Evolutionary conservation across 139 green algal species (phyloP).

Genomic region (Picochlorum sp.): DNA sequence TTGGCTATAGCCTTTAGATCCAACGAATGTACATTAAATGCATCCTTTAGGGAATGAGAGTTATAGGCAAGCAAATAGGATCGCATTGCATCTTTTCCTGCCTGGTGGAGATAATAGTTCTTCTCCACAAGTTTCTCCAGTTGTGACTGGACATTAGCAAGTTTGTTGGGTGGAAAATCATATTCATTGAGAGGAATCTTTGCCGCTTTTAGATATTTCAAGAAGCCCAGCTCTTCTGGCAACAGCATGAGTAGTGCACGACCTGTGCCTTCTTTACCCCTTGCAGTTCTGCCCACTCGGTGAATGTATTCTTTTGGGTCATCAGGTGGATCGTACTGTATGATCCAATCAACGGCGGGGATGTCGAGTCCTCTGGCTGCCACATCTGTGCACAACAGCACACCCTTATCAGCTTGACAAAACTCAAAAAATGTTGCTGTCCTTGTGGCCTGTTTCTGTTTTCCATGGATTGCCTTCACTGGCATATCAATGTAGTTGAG

Average conservation of each 20-base stretch:
- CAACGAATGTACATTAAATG: slow-evolving; percentile 95
- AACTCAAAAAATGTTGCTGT: slow-evolving; percentile 97
- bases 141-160: slow-evolving; percentile 93
- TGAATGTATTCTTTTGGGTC: slow-evolving; percentile 94
- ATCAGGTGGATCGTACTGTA: slow-evolving; percentile 95
- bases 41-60: slow-evolving; percentile 88
- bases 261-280: slow-evolving; percentile 68
- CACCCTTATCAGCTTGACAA: slow-evolving; percentile 72
- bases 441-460: slow-evolving; percentile 97
- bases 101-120: slow-evolving; percentile 97
- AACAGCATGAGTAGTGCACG: slow-evolving; percentile 92
- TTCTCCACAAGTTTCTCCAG: slow-evolving; percentile 96
- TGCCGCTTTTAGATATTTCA: slow-evolving; percentile 71
- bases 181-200: slow-evolving; percentile 93
- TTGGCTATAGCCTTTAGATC: slow-evolving; percentile 74
- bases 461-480: slow-evolving; percentile 91
- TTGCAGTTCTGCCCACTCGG: slow-evolving; percentile 71
- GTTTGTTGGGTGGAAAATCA: slow-evolving; percentile 90
- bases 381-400: slow-evolving; percentile 97
- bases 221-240: slow-evolving; percentile 89
- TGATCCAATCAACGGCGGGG: slow-evolving; percentile 95
- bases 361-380: slow-evolving; percentile 94
- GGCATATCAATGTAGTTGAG: slow-evolving; percentile 99
- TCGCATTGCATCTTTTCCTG: slow-evolving; percentile 60
- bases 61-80: slow-evolving; percentile 95